These are phyloP conservation scores for Paecilomyces formosus DNA, from an alignment of 2,329 filamentous ascomycete species.

Conservation along the genomic window DNA sequence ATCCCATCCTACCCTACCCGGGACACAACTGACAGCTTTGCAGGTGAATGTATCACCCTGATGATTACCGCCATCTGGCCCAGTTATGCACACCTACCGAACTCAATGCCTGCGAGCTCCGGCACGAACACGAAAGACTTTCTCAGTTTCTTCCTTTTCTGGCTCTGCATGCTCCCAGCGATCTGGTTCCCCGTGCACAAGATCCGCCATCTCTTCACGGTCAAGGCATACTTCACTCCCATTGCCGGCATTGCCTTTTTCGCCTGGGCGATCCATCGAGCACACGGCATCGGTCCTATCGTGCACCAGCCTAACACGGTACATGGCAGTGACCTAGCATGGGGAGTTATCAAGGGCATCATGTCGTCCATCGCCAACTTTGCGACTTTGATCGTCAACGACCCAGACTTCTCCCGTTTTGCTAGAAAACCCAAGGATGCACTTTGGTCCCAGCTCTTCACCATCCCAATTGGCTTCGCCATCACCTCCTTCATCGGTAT, in stretches of 20 bases:
- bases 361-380: constrained; percentile 91
- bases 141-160: constrained; percentile 80
- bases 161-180: constrained; percentile 70
- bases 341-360: constrained; percentile 76
- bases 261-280: constrained; percentile 76
- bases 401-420: constrained; percentile 81
- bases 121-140: constrained; percentile 71
- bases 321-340: constrained; percentile 63
- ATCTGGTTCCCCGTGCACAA: constrained; percentile 87
- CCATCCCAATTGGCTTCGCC: constrained; percentile 64
- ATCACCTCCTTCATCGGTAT: constrained; percentile 81
- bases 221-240: constrained; percentile 80
- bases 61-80: constrained; percentile 84
- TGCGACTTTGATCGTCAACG: constrained; percentile 72
- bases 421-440: constrained; percentile 68
- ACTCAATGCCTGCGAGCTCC: constrained; percentile 56
- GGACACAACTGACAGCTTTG: background rate
- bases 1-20: background rate
- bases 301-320: constrained; percentile 59
- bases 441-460: constrained; percentile 70
- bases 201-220: constrained; percentile 82
- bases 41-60: constrained; percentile 70
- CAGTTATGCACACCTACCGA: constrained; percentile 53
- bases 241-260: constrained; percentile 78
- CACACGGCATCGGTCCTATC: constrained; percentile 77